Evolutionary conservation across 495 filamentous ascomycete genomes (phyloP).

Genomic region (Trichoderma reesei): DNA sequence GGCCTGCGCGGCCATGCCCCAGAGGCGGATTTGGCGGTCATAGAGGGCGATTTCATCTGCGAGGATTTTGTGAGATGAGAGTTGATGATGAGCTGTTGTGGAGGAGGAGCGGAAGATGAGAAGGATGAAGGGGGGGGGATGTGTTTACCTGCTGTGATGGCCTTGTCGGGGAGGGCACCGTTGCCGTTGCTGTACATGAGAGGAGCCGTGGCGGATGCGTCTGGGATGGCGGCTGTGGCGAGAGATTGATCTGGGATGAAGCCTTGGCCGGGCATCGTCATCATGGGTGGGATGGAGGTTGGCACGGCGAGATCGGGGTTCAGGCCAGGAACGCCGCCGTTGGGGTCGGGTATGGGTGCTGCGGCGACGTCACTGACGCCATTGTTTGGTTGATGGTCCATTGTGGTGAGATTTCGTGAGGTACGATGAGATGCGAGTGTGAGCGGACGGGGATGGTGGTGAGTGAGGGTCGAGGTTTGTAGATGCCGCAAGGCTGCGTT

Average conservation of each 20-base stretch:
- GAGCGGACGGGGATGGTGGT: not conserved
- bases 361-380: not conserved
- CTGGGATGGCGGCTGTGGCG: not conserved
- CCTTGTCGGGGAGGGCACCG: conserved; percentile 13
- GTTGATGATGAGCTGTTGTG: not conserved
- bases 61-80: not conserved
- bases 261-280: not conserved
- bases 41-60: conserved; percentile 95
- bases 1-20: conserved; percentile 88
- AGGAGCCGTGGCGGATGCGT: not conserved
- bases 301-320: not conserved
- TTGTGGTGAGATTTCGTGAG: not conserved
- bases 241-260: not conserved
- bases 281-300: not conserved
- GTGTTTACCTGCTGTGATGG: conserved; percentile 27
- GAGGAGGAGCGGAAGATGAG: not conserved
- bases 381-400: not conserved
- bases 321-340: not conserved
- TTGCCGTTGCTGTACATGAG: conserved; percentile 1
- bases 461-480: not conserved
- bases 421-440: not conserved
- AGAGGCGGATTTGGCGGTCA: conserved; percentile 95
- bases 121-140: too few relatives aligned
- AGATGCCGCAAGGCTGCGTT: not conserved
- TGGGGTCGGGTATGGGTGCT: not conserved